These are phyloP conservation scores for Purpureocillium takamizusanense DNA, from an alignment of 2,329 filamentous ascomycete genomes.

Conservation along the genomic window DNA sequence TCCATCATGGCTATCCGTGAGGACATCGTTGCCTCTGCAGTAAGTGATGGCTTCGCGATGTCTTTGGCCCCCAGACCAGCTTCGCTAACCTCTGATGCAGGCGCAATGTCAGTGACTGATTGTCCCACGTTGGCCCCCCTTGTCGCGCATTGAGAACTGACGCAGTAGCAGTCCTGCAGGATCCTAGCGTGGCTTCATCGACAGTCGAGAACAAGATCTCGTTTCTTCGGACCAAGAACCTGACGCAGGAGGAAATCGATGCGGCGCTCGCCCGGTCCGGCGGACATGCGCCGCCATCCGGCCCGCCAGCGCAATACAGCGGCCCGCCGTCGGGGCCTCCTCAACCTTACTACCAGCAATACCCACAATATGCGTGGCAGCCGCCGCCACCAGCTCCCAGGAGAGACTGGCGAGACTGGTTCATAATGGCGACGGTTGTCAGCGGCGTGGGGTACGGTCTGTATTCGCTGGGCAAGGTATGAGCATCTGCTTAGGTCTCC, in stretches of 20 bases:
- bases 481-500: conserved; percentile 2
- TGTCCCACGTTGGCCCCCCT: neutral
- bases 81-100: conserved; percentile 13
- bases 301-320: conserved; percentile 24
- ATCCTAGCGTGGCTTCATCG: conserved; percentile 81
- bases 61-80: too few relatives aligned
- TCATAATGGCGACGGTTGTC: conserved; percentile 97
- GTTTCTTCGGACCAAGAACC: conserved; percentile 92
- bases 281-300: conserved; percentile 38
- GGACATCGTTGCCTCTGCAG: conserved; percentile 80
- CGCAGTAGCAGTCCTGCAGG: conserved; percentile 65
- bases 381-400: conserved; percentile 54
- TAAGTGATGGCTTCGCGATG: conserved; percentile 24
- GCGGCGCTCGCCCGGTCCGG: conserved; percentile 69
- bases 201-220: conserved; percentile 88
- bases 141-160: conserved; percentile 5
- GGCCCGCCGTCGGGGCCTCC: conserved; percentile 33
- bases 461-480: conserved; percentile 78
- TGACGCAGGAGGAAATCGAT: conserved; percentile 93
- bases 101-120: conserved; percentile 30
- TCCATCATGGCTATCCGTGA: conserved; percentile 75
- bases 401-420: conserved; percentile 97
- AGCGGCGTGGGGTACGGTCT: conserved; percentile 83
- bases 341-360: conserved; percentile 37
- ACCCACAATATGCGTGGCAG: conserved; percentile 49